Conservation (phyloP, 306 rosid species). For the Fragaria ananassa region DNA sequence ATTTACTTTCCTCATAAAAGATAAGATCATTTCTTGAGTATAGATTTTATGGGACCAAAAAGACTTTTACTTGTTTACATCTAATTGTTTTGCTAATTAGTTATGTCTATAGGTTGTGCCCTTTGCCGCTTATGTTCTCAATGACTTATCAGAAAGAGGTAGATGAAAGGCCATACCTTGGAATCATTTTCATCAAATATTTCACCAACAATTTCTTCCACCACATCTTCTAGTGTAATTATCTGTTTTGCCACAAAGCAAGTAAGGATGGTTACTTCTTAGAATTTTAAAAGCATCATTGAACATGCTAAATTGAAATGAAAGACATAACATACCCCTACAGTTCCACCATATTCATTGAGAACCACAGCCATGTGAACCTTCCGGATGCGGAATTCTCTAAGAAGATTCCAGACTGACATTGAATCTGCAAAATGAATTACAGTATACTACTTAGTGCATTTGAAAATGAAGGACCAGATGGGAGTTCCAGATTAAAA, state of each 20-base stretch:
- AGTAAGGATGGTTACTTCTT: constrained; percentile 7
- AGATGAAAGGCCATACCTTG: constrained; percentile 43
- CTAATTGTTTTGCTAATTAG: background rate
- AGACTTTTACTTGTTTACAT: background rate
- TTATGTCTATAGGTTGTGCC: background rate
- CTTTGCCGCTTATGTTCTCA: background rate
- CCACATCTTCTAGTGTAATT: constrained; percentile 91
- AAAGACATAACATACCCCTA: constrained; percentile 66
- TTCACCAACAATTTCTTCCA: constrained; percentile 99
- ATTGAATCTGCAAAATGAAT: constrained; percentile 78
- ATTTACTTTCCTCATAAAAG: background rate
- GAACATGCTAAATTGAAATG: background rate
- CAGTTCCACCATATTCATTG: constrained; percentile 98
- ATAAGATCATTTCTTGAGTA: background rate
- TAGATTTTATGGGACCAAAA: background rate
- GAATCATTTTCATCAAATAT: constrained; percentile 98
- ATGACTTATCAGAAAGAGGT: background rate
- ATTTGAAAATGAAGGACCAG: constrained; percentile 9
- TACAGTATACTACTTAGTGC: constrained; percentile 26
- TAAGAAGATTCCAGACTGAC: constrained; percentile 99
- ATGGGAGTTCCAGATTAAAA: background rate
- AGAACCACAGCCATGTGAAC: constrained; percentile 99
- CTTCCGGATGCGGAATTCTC: constrained; percentile 95
- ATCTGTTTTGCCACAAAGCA: constrained; percentile 45
- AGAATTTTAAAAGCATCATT: background rate